Percentiles rank a stretch among this genome's conserved stretches.
These are phyloP conservation scores for Bryopsis sp. DNA, from an alignment of 139 green algal genomes.

Conservation along the genomic window DNA sequence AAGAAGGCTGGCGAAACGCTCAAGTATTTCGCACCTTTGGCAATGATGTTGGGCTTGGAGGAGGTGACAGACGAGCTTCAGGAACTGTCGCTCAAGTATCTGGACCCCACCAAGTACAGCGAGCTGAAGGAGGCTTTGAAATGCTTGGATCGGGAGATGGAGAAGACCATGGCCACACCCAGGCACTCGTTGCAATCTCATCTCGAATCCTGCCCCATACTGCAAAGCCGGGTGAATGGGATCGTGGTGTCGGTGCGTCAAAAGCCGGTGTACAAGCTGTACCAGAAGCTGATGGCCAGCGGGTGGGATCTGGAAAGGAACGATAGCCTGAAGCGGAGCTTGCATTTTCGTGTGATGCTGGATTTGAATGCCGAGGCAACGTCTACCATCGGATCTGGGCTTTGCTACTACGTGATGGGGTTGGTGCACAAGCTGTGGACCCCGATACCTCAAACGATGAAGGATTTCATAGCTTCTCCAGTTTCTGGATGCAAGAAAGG, in stretches of 20 bases:
- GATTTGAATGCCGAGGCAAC: neutral
- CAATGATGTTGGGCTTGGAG: constrained; percentile 75
- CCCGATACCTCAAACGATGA: constrained; percentile 63
- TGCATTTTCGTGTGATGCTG: constrained; percentile 57
- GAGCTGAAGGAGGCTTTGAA: constrained; percentile 31
- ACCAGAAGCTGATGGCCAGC: constrained; percentile 44
- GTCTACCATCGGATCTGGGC: neutral
- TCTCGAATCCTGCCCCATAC: constrained; percentile 46
- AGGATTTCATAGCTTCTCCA: constrained; percentile 85
- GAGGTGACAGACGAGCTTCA: constrained; percentile 84
- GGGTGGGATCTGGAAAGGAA: constrained; percentile 17
- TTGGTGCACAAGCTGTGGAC: constrained; percentile 69
- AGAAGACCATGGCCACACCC: constrained; percentile 19
- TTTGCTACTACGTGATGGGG: constrained; percentile 60
- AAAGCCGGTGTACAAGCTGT: constrained; percentile 56
- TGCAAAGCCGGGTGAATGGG: constrained; percentile 25
- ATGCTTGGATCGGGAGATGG: constrained; percentile 26
- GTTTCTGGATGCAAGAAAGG: constrained; percentile 75
- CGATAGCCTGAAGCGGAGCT: constrained; percentile 46
- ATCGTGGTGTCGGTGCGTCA: constrained; percentile 36
- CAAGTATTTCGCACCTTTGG: constrained; percentile 73
- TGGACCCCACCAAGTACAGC: constrained; percentile 31
- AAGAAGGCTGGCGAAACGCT: constrained; percentile 70
- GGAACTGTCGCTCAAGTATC: constrained; percentile 52
- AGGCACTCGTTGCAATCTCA: constrained; percentile 27